Conservation (phyloP, 441 rosid species). For the Erodium moschatum region DNA sequence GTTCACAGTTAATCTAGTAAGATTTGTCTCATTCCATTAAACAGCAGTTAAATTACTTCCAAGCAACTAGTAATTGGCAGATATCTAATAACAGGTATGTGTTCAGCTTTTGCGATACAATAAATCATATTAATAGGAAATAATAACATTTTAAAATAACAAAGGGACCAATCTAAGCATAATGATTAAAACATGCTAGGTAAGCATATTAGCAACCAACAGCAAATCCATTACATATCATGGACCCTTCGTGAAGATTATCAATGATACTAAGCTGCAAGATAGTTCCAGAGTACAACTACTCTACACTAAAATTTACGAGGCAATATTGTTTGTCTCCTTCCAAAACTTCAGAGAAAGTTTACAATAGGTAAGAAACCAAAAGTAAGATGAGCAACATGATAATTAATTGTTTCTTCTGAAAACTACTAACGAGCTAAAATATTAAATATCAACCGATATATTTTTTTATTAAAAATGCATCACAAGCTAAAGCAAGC, state of each 20-base stretch:
- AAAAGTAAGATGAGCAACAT: background rate
- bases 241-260: background rate
- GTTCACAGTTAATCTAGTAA: background rate
- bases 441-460: background rate
- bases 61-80: background rate
- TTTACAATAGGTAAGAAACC: background rate
- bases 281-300: background rate
- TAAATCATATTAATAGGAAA: constrained; percentile 5
- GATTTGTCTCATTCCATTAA: background rate
- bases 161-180: background rate
- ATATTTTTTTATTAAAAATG: background rate
- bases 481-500: background rate
- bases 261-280: constrained; percentile 1
- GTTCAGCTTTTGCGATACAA: background rate
- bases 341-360: background rate
- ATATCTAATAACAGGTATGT: background rate
- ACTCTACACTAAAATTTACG: constrained; percentile 2
- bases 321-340: background rate
- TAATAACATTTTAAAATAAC: background rate
- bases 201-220: background rate
- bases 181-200: background rate
- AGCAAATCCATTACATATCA: constrained; percentile 3
- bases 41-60: background rate
- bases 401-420: background rate
- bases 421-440: background rate